Evolutionary conservation across 176 grass and related monocot species (phyloP), one percentile per base, ranked within the genome.

Genomic region (Typha latifolia): DNA sequence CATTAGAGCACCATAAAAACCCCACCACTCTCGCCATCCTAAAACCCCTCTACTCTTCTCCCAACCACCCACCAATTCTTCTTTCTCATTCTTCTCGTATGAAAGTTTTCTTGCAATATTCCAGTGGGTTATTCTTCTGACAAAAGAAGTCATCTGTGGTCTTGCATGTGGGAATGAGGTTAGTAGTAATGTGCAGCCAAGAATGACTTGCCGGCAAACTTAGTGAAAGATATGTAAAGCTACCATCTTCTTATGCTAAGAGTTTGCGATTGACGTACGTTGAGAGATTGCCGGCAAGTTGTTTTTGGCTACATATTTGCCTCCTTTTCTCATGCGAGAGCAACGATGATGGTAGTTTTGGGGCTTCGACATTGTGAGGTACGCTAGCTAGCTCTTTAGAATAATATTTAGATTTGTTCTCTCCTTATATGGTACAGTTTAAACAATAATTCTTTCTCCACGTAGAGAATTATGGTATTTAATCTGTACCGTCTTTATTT

Each of bases 81-180:
- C 48, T 63, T 57, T 64, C 18, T 4, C 12, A 13, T 55, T 20
- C 22, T 55, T 55, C 53, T 59, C 69, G 12, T 62, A 55, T 62
- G 53, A 72, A 61, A 47, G 32, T 24, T 48, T 48, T 18, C 69
- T 4, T 34, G 13, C 62, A 19, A 16, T 4, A 14, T 34, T 37
- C 62, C 53, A 22, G 10, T 59, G 6, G 53, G 18, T 19, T 59
- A 16, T 59, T 59, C 15, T 59, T 21, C 53, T 59, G 37, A 43
- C 9, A 9, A 43, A 43, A 43, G 37, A 43, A 43, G 29, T 67
- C 78, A 86, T 86, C 80, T 82, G 49, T 62, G 83, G 37, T 79
- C 86, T 87, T 82, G 90, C 86, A 95, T 95, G 81, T 66, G 86
- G 68, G 62, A 56, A 84, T 52, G 72, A 90, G 81, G 86, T 12